These are phyloP conservation scores for Saccharomycopsis schoenii DNA, from an alignment of 805 yeast genomes.

Conservation along the genomic window DNA sequence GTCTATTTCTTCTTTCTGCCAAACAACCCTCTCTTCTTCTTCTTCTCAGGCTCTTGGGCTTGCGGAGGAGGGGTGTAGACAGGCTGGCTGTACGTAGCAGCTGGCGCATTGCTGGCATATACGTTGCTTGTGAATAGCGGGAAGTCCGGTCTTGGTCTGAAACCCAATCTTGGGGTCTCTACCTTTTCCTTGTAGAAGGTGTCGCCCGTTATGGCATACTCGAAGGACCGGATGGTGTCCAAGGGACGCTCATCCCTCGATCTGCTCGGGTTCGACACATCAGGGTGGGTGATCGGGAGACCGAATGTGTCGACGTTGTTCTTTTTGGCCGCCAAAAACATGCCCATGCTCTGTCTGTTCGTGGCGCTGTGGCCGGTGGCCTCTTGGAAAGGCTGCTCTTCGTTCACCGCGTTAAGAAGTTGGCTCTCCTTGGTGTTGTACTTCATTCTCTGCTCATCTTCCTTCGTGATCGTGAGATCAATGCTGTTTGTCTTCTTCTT, in stretches of 20 bases:
- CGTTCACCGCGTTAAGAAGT: slow-evolving; percentile 85
- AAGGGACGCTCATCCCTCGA: slow-evolving; percentile 91
- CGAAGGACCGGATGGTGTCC: slow-evolving; percentile 91
- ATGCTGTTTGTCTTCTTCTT: slow-evolving; percentile 21
- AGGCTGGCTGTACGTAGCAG: slow-evolving; percentile 27
- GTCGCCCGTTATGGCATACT: slow-evolving; percentile 91
- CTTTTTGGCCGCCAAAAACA: slow-evolving; percentile 35
- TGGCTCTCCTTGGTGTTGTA: slow-evolving; percentile 49
- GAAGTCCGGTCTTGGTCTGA: slow-evolving; percentile 76
- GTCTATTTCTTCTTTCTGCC: slow-evolving; percentile 50
- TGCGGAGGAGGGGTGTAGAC: slow-evolving; percentile 50
- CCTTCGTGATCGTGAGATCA: slow-evolving; percentile 43
- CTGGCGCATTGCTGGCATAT: slow-evolving; percentile 25
- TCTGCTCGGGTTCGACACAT: slow-evolving; percentile 88
- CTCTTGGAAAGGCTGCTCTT: slow-evolving; percentile 90
- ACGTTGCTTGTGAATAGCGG: slow-evolving; percentile 39
- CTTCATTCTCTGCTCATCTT: slow-evolving; percentile 16
- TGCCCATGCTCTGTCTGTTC: slow-evolving; percentile 29
- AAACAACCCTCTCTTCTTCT: slow-evolving; percentile 75
- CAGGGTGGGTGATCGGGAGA: slow-evolving; percentile 64
- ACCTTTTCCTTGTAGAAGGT: slow-evolving; percentile 64
- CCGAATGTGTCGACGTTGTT: slow-evolving; percentile 81
- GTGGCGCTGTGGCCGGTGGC: slow-evolving; percentile 29
- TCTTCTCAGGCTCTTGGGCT: slow-evolving; percentile 31
- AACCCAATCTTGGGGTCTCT: slow-evolving; percentile 72